Evolutionary conservation across 169 alveolate genomes (phyloP), one percentile per base, ranked within the genome.

Genomic region (Plasmodium ovale): DNA sequence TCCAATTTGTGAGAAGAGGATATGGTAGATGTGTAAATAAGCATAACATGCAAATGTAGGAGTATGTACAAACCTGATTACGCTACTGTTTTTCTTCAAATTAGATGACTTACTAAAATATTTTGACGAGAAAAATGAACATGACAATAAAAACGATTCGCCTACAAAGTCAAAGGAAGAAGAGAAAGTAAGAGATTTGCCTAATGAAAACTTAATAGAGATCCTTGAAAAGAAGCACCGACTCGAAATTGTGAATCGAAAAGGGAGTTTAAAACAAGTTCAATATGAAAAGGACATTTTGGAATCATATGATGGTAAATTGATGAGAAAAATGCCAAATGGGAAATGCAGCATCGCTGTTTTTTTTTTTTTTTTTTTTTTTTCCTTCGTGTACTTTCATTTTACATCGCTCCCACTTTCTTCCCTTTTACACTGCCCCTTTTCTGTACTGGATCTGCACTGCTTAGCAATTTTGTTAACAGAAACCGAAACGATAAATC

Each of bases 61-160:
- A 29, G 49, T 62, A 59, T 51, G 49, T 23, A 31, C 23, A 23
- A 29, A 73, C 33, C 6, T 69, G 9, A 73, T 12, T 58, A 58
- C 35, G 6, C 19, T 10, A 51, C 27, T 14, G 4, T 27, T 49
- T n/a, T 51, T 33, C 68, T 39, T 29, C 42, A 29, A 21, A 44
- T 51, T 82, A 70, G 92, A 72, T 70, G 72, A 59, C 39, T 51
- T 74, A 58, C 53, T 53, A 47, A 71, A 65, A 87, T 92, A 58
- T 10, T 87, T 87, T 72, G 90, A 69, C 74, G 91, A 53, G 37
- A 88, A 92, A 56, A 31, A 37, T 60, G 67, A 64, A 29, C 39
- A n/a, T 47, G 82, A 37, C 39, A 70, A 47, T 54, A 68, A 25
- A 39, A 85, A 42, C 49, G 91, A 74, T 77, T 47, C 16, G n/a